Evolutionary conservation across 495 filamentous ascomycete genomes (phyloP).

Genomic region (Pyrenula massariospora): DNA sequence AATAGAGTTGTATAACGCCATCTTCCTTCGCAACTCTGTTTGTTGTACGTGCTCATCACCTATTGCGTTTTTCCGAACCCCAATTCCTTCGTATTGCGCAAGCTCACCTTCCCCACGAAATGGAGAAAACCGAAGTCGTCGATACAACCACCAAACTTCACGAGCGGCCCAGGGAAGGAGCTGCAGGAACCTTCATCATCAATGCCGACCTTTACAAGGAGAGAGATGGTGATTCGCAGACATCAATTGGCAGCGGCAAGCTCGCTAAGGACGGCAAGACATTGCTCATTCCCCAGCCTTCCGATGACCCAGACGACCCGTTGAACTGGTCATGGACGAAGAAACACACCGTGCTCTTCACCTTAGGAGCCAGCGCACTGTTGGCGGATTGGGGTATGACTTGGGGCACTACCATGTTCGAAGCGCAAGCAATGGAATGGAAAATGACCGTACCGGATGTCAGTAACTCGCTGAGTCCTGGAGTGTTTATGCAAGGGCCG

Average conservation of each 20-base stretch:
- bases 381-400: constrained; percentile 23
- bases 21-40: not conserved
- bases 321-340: constrained; percentile 6
- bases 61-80: not conserved
- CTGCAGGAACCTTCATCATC: not conserved
- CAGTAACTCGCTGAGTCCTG: constrained; percentile 33
- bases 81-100: not conserved
- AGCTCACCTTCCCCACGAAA: not conserved
- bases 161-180: not conserved
- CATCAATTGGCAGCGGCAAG: not conserved
- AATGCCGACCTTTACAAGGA: not conserved
- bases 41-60: not conserved
- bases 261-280: constrained; percentile 3
- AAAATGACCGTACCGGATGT: constrained; percentile 27
- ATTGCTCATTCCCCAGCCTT: constrained; percentile 6
- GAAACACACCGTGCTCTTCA: constrained; percentile 6
- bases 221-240: not conserved
- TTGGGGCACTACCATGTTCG: constrained; percentile 36
- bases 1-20: not conserved
- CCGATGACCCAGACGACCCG: constrained; percentile 5
- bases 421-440: constrained; percentile 35
- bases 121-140: not conserved
- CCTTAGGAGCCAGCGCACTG: not conserved
- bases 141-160: not conserved
- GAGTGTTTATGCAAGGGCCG: constrained; percentile 39